phyloP scores from a whole-genome alignment of 768 basidiomycete genomes.

The Symmetrospora coprosmae region DNA sequence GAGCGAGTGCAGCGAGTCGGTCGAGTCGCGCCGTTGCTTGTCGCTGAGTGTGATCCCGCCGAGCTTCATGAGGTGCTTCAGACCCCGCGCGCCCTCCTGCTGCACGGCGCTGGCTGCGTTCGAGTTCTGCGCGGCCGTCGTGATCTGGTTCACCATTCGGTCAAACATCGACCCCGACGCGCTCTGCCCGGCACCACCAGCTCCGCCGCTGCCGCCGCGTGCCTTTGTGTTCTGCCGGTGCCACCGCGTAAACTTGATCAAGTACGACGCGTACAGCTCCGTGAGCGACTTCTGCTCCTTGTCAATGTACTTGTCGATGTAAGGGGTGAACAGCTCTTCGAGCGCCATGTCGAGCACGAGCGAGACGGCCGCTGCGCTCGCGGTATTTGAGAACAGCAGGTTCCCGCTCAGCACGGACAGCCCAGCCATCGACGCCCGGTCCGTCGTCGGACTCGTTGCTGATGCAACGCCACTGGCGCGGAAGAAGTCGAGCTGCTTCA shows the following conservation, averaged over 20 bases:
- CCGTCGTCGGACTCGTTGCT: neutral
- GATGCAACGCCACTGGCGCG: conserved; percentile 23
- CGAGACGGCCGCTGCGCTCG: conserved; percentile 17
- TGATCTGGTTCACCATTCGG: conserved; percentile 77
- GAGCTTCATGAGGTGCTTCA: conserved; percentile 45
- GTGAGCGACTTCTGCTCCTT: conserved; percentile 71
- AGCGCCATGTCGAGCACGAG: conserved; percentile 82
- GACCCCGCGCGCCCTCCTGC: conserved; percentile 24
- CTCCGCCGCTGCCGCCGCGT: too few relatives aligned
- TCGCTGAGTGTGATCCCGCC: conserved; percentile 48
- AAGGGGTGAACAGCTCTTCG: conserved; percentile 90
- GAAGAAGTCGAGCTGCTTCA: conserved; percentile 73
- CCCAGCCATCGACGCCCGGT: conserved; percentile 2
- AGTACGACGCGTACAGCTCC: conserved; percentile 58
- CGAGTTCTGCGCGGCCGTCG: conserved; percentile 53
- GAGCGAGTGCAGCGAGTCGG: neutral
- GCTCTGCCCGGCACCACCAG: too few relatives aligned
- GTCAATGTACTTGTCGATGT: conserved; percentile 85
- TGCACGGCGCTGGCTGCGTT: conserved; percentile 37
- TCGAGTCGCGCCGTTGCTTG: conserved; percentile 17
- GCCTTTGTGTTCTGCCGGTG: too few relatives aligned
- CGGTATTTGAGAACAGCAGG: neutral
- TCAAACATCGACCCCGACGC: conserved; percentile 57
- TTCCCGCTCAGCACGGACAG: conserved; percentile 14
- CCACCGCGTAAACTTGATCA: conserved; percentile 66